Conservation (phyloP, 148 eudicot species). For the Arbutus unedo region DNA sequence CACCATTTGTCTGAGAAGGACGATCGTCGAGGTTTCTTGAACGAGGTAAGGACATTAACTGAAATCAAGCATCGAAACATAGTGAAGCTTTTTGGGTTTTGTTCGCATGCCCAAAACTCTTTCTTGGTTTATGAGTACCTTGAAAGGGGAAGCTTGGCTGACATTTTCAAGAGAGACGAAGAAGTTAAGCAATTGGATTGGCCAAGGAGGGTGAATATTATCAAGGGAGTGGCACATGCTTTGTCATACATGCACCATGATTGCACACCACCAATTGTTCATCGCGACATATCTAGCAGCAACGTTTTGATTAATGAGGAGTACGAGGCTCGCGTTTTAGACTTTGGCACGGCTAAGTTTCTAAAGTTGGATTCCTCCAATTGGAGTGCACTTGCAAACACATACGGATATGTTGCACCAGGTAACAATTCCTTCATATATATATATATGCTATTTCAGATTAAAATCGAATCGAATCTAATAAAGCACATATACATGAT, state of each 20-base stretch:
- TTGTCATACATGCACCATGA: constrained; percentile 19
- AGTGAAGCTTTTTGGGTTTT: constrained; percentile 42
- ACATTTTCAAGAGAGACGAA: neutral
- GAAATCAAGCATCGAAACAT: constrained; percentile 41
- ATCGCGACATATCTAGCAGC: constrained; percentile 3
- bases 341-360: constrained; percentile 9
- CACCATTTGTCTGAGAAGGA: constrained; percentile 15
- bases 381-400: neutral
- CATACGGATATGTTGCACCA: neutral
- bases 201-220: constrained; percentile 6
- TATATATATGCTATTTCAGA: neutral
- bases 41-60: constrained; percentile 32
- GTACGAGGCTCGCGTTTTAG: neutral
- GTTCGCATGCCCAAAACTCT: constrained; percentile 25
- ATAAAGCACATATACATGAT: neutral
- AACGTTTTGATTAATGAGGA: neutral
- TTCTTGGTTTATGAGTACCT: constrained; percentile 37
- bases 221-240: constrained; percentile 5
- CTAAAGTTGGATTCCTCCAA: constrained; percentile 2
- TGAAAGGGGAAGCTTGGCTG: constrained; percentile 10
- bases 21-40: constrained; percentile 19
- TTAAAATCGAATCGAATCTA: neutral
- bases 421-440: neutral
- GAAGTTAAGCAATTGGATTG: neutral
- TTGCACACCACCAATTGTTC: constrained; percentile 11